phyloP scores from a whole-genome alignment of 2,329 filamentous ascomycete species.

The Sporothrix dimorphospora region DNA sequence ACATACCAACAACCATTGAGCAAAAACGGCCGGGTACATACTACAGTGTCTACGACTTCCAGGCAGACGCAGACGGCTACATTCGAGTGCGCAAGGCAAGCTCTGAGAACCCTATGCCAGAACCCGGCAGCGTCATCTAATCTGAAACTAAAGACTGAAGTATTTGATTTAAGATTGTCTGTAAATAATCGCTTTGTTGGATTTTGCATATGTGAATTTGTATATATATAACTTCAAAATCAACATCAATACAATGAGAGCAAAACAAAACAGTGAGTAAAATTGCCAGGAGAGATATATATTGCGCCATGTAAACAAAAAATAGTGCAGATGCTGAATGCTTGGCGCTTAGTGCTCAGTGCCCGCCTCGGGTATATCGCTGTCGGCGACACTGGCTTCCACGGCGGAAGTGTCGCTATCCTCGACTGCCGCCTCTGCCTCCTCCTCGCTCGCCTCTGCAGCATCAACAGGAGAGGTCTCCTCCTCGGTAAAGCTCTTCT shows the following conservation, averaged over 20 bases:
- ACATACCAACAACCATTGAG: neutral
- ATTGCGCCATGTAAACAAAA: neutral
- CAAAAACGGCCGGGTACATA: neutral
- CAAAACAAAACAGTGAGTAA: neutral
- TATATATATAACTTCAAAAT: neutral
- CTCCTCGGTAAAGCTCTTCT: neutral
- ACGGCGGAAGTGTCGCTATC: neutral
- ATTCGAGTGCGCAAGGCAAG: neutral
- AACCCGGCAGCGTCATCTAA: neutral
- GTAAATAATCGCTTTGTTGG: neutral
- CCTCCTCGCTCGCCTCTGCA: neutral
- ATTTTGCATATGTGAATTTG: neutral
- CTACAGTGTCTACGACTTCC: constrained; percentile 12
- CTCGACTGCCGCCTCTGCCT: neutral
- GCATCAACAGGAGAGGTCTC: neutral
- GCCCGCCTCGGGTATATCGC: neutral
- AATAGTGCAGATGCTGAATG: neutral
- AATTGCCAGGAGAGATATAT: constrained; percentile 8
- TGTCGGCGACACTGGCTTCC: neutral
- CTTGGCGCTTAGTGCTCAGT: neutral
- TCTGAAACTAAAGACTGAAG: neutral
- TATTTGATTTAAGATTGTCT: neutral
- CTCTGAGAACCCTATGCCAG: neutral
- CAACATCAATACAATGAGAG: neutral
- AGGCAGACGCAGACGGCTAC: neutral